Conservation (phyloP, 2,329 filamentous ascomycete genomes). For the Botrytis paeoniae region DNA sequence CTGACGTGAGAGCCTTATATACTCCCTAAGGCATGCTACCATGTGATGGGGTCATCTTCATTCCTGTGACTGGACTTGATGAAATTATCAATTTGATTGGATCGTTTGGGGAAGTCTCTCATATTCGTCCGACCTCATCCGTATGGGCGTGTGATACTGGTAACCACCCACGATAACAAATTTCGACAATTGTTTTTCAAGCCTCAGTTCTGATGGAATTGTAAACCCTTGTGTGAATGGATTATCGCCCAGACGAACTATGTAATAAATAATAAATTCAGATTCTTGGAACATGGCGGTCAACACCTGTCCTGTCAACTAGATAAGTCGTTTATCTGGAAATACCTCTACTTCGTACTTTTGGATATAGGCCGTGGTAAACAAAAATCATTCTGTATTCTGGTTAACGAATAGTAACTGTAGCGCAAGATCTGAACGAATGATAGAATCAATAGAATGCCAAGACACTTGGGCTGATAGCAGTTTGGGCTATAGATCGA, state of each 20-base stretch:
- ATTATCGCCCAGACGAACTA: background rate
- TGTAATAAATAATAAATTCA: background rate
- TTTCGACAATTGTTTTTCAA: background rate
- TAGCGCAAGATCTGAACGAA: background rate
- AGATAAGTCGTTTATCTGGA: background rate
- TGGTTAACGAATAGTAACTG: background rate
- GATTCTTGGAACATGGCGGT: background rate
- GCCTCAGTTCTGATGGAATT: background rate
- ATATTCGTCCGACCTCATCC: background rate
- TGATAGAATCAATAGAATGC: background rate
- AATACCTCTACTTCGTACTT: background rate
- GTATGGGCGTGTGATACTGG: background rate
- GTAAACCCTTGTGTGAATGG: background rate
- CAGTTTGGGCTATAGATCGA: background rate
- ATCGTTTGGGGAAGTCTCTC: background rate
- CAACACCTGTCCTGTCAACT: background rate
- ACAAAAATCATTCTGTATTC: background rate
- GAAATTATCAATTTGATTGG: background rate
- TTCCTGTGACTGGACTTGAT: background rate
- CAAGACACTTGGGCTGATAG: background rate
- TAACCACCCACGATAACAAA: background rate
- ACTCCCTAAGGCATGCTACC: background rate
- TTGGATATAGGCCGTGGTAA: background rate
- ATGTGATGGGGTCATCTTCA: background rate
- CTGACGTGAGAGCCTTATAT: constrained; percentile 13